phyloP scores from a whole-genome alignment of 1,284 basidiomycete genomes.

The Vanrija pseudolonga region DNA sequence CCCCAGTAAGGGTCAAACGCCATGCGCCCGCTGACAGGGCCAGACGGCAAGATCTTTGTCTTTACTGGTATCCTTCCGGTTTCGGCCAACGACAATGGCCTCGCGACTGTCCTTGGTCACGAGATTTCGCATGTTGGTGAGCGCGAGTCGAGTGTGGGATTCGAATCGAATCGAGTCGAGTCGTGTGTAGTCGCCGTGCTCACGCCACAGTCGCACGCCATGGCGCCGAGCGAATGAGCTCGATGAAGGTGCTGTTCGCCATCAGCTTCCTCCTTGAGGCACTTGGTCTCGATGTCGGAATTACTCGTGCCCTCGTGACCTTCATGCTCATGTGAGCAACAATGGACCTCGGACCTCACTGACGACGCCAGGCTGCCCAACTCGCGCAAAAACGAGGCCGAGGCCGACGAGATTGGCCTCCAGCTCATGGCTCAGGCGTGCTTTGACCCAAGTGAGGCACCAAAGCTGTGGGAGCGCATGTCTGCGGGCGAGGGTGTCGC shows the following conservation, averaged over 20 bases:
- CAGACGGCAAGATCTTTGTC: constrained; percentile 72
- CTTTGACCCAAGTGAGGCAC: constrained; percentile 55
- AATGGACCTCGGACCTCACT: neutral
- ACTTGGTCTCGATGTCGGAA: constrained; percentile 60
- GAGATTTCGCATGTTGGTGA: constrained; percentile 82
- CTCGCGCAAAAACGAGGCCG: constrained; percentile 72
- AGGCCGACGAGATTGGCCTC: constrained; percentile 77
- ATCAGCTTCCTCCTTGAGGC: constrained; percentile 56
- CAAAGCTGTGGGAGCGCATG: constrained; percentile 68
- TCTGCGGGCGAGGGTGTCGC: constrained; percentile 54
- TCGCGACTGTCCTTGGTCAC: constrained; percentile 83
- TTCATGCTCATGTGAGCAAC: constrained; percentile 57
- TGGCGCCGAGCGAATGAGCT: constrained; percentile 51
- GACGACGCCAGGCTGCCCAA: constrained; percentile 62
- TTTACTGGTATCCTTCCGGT: constrained; percentile 86
- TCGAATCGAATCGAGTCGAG: constrained; percentile 57
- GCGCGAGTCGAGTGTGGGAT: too few species aligned
- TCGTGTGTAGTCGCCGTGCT: neutral
- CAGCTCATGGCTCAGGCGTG: constrained; percentile 58
- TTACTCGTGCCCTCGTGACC: constrained; percentile 52
- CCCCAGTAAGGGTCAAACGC: constrained; percentile 56
- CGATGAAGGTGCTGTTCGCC: constrained; percentile 56
- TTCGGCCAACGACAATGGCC: constrained; percentile 70
- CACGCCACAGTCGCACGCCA: constrained; percentile 10
- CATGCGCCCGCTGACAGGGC: neutral